A percentile compares a stretch with the other conserved stretches of the same genome.
phyloP scores from a whole-genome alignment of 371 early-diverging fungal species.

The Sporodiniella umbellata region DNA sequence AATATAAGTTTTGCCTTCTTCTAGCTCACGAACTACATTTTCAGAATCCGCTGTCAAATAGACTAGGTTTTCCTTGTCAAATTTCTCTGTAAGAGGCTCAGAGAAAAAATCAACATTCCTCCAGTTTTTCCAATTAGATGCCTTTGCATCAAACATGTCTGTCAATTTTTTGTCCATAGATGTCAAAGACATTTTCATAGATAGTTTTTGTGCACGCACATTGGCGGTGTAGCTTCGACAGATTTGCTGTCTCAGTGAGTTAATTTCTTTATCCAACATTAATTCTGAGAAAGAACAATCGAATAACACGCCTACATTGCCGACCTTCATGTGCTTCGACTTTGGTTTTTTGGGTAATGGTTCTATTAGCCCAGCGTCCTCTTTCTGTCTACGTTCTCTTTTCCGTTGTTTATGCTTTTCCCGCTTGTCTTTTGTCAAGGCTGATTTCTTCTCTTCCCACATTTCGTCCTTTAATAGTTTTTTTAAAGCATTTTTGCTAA shows the following conservation, averaged over 20 bases:
- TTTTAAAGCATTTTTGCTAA: slow-evolving; percentile 44
- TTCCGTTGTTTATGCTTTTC: slow-evolving; percentile 34
- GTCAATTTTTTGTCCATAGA: slow-evolving; percentile 36
- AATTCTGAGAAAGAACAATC: slow-evolving; percentile 76
- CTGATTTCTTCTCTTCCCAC: slow-evolving; percentile 29
- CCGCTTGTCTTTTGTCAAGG: slow-evolving; percentile 25
- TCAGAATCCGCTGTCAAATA: slow-evolving; percentile 91
- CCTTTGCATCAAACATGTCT: slow-evolving; percentile 40
- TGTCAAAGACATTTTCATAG: slow-evolving; percentile 51
- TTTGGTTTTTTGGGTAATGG: slow-evolving; percentile 31
- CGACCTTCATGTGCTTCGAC: slow-evolving; percentile 27
- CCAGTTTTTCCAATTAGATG: slow-evolving; percentile 41
- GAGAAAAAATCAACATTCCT: slow-evolving; percentile 32
- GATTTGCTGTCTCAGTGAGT: slow-evolving; percentile 66
- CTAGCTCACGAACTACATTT: slow-evolving; percentile 63
- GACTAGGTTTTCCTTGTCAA: slow-evolving; percentile 61
- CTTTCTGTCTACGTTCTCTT: slow-evolving; percentile 25
- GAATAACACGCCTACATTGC: slow-evolving; percentile 51
- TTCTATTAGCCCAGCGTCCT: slow-evolving; percentile 32
- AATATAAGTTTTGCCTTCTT: slow-evolving; percentile 74
- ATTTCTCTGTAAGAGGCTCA: slow-evolving; percentile 42
- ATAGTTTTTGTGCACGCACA: slow-evolving; percentile 37
- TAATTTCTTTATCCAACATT: slow-evolving; percentile 75
- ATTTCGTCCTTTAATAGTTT: slow-evolving; percentile 35
- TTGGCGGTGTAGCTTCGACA: slow-evolving; percentile 70